Percentiles rank a stretch among this genome's conserved stretches.
Evolutionary conservation across 768 basidiomycete genomes (phyloP).

Genomic region (Termitomyces sp.): DNA sequence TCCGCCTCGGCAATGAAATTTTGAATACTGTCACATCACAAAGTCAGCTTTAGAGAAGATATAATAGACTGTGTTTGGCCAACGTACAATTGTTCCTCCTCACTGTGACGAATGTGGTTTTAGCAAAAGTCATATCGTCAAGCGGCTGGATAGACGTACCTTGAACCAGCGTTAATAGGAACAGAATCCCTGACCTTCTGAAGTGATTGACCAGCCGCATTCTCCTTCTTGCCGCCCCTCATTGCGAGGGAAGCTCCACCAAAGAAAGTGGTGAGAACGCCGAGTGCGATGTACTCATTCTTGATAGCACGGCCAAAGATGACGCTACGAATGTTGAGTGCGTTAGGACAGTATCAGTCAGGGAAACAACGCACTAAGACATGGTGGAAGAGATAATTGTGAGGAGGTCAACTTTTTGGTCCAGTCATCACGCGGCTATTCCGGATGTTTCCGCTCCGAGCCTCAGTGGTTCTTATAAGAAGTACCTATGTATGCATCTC

Average conservation of each 20-base stretch:
- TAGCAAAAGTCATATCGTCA: neutral
- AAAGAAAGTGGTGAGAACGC: conserved; percentile 53
- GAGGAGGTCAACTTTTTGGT: conserved; percentile 13
- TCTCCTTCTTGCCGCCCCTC: conserved; percentile 50
- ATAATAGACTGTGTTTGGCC: neutral
- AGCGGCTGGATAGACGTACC: conserved; percentile 37
- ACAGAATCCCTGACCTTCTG: conserved; percentile 60
- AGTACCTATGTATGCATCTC: no score
- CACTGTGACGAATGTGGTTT: conserved; percentile 36
- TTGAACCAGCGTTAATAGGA: conserved; percentile 60
- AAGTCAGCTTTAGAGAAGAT: conserved; percentile 18
- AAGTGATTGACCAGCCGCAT: conserved; percentile 36
- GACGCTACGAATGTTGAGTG: conserved; percentile 37
- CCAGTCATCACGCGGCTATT: conserved; percentile 7
- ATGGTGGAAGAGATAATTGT: conserved; percentile 10
- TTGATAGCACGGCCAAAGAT: conserved; percentile 78
- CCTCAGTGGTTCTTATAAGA: neutral
- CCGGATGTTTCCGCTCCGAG: conserved; percentile 17
- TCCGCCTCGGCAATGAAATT: conserved; percentile 81
- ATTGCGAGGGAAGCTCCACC: conserved; percentile 48
- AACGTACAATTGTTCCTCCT: conserved; percentile 82
- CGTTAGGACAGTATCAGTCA: neutral
- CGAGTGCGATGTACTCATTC: conserved; percentile 75
- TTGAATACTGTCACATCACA: conserved; percentile 58
- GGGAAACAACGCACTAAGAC: conserved; percentile 14